Base-by-base conservation (phyloP, 345 rosid species). In the Salix arbutifolia region DNA sequence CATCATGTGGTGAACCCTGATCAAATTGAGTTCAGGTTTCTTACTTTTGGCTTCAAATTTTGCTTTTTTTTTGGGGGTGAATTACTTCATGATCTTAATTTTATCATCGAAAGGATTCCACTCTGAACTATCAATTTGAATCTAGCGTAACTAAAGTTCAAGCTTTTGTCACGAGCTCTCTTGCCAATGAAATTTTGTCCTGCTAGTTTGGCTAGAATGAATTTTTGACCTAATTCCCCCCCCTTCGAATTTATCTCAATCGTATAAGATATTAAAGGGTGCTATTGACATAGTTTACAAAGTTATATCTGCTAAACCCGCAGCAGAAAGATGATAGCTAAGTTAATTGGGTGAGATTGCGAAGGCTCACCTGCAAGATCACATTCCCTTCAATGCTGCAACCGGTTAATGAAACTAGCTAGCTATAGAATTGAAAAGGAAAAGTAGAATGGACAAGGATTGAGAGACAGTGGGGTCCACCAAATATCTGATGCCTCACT, bases 401-500 rank as follows among this genome's bases (percentile, higher is more conserved):
- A 70, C 18, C 53, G 19, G 67, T 48, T 28, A n/a, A 8, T 5
- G 21, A 8, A 73, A 53, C 5, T 26, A 38, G 26, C 14, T 11
- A 33, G 26, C 14, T 11, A 33, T 33, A 33, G 6, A 77, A 65
- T 2, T 31, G 46, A 73, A 3, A 38, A 38, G 67, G n/a, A 70
- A 7, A 26, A 31, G 16, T 5, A 65, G 61, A 74, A 66, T 46
- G 76, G 80, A 61, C 78, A 81, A 72, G 74, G 67, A 21, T 25
- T 25, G 88, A 77, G 89, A 81, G 85, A 82, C 11, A 69, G 85
- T 74, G 83, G 98, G 75, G 64, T 87, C 91, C 86, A 87, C 86
- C 77, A 80, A 82, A 84, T 81, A 88, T 88, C 83, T 75, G 89
- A 86, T 86, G 90, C 88, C 92, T 93, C 87, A 89, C 90, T 79